Evolutionary conservation across 306 rosid species (phyloP), one percentile per base, ranked within the genome.

Genomic region (Fagus crenata): DNA sequence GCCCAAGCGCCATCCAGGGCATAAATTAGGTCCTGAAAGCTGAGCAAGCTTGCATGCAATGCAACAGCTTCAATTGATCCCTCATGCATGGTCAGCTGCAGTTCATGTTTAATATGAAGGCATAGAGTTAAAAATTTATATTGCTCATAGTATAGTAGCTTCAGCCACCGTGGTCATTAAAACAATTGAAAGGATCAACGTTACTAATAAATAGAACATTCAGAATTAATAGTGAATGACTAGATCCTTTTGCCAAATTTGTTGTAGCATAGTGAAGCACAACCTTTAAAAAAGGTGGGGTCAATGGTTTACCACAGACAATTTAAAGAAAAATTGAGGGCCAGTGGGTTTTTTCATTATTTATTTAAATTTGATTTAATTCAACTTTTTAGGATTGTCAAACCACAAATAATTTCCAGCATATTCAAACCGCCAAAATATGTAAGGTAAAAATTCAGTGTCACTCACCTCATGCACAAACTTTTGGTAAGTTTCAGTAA

Each of bases 41-140:
- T 74, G 14, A 90, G 93, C 85, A 95, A 85, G 87, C 93, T 95
- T 67, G 96, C 96, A 70, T 82, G 90, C 87, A 93, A 83, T 41
- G 86, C 90, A 46, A 15, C 84, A 69, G 81, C 86, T 75, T 84
- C 76, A 7, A 22, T 69, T 32, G 72, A 85, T 77, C 75, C 86
- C 67, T 82, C 87, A 78, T 51, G 87, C 55, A 9, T 22, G 28
- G 75, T 83, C 80, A 80, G 61, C 93, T 92, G 84, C 78, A 80
- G 74, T n/a, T 63, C 74, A 63, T 63, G 68, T 15, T 40, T 42
- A 78, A 51, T n/a, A 59, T 42, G 54, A 84, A 74, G 71, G 53
- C 73, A 39, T 75, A 37, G 76, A 71, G 69, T 75, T 83, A 78
- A 78, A 78, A 59, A 70, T 69, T 18, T 60, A 32, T 65, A 77